Evolutionary conservation across 345 rosid genomes (phyloP), one percentile per base, ranked within the genome.

Genomic region (Zanthoxylum bungeanum): DNA sequence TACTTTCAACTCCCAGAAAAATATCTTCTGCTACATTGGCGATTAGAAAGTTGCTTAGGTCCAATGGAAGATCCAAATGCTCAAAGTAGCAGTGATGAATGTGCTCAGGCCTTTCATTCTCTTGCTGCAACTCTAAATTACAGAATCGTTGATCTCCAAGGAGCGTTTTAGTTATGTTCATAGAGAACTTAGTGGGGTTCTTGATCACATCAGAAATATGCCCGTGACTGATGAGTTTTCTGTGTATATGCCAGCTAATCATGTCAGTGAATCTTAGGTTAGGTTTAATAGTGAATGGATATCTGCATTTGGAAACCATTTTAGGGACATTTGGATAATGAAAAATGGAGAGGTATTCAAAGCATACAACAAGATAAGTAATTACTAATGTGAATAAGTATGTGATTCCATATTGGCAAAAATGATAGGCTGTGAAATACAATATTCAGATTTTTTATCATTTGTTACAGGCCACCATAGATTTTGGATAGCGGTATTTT

Each of bases 1-100:
- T 92, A 76, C 76, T 94, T 91, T 68, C 86, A 84, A 68, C 83
- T 94, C 77, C 98, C 97, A 0, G 97, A 90, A 47, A 89, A 88
- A 83, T 94, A 89, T 79, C 79, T 90, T 60, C 88, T 81, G 4
- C 72, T 76, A 64, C 88, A 97, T 19, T 94, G 98, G 98, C 85
- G 91, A 67, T 78, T 63, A 50, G 91, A 85, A 62, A 81, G 83
- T 61, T 78, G 88, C 5, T 73, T 78, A 67, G 75, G 82, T 53
- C 73, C 76, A 17, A 24, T 52, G 64, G 88, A 83, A 47, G 85
- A 84, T 81, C 86, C 69, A 60, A 76, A 75, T 76, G 82, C 82
- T 28, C 81, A 68, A 62, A 74, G 80, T 39, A 81, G 71, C 77
- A 83, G 78, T 53, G 83, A 89, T 71, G 87, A 83, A 56, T 87